Evolutionary conservation across 2,329 filamentous ascomycete genomes (phyloP).

Genomic region (Claviceps sp.): DNA sequence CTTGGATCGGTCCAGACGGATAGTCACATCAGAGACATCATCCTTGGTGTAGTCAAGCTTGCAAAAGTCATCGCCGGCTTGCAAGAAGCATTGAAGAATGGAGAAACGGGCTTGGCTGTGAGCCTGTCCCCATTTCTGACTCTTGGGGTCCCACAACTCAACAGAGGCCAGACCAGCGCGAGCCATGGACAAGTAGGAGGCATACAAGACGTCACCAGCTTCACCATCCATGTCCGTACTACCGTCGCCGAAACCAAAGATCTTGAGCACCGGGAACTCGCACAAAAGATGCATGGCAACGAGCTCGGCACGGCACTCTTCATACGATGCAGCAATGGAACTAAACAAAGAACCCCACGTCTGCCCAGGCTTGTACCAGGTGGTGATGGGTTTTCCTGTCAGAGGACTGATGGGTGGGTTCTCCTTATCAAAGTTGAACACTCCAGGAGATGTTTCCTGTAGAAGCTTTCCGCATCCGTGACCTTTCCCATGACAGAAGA

Average conservation of each 20-base stretch:
- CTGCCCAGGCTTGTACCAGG: conserved; percentile 89
- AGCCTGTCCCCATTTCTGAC: conserved; percentile 80
- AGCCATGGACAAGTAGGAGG: conserved; percentile 85
- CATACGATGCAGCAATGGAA: conserved; percentile 73
- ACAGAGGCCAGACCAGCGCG: conserved; percentile 78
- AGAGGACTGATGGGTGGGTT: conserved; percentile 75
- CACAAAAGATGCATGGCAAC: conserved; percentile 86
- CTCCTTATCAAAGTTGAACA: conserved; percentile 76
- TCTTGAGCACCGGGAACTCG: conserved; percentile 76
- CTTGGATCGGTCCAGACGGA: conserved; percentile 72
- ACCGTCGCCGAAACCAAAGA: conserved; percentile 84
- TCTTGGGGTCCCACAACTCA: conserved; percentile 91
- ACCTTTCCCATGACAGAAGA: conserved; percentile 25
- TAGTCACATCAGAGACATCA: conserved; percentile 67
- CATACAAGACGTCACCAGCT: conserved; percentile 78
- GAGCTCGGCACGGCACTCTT: conserved; percentile 88
- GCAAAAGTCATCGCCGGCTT: conserved; percentile 78
- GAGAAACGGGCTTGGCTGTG: conserved; percentile 87
- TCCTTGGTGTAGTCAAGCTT: conserved; percentile 60
- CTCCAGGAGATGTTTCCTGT: conserved; percentile 70
- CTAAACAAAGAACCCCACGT: conserved; percentile 93
- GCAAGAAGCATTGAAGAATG: conserved; percentile 73
- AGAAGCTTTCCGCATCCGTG: conserved; percentile 91
- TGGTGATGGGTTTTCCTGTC: conserved; percentile 58
- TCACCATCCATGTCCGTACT: conserved; percentile 55